Evolutionary conservation across 352 stramenopile species (phyloP), one percentile per base, ranked within the genome.

Genomic region (Phytophthora aleatoria): DNA sequence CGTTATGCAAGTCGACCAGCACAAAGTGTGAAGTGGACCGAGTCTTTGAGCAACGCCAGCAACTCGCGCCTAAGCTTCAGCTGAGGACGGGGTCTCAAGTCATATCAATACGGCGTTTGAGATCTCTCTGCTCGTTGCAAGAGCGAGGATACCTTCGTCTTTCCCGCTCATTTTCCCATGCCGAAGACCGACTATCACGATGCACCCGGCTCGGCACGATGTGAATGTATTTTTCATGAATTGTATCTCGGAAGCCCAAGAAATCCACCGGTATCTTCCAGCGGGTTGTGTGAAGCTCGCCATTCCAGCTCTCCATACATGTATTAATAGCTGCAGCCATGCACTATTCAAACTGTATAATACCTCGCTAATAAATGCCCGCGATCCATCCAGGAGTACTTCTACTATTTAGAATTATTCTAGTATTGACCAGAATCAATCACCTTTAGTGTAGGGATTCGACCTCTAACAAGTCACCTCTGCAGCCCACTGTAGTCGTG

Each of bases 241-340:
- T 53, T 30, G 10, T 10, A 24, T 44, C 27, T 5, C 44, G 43
- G n/a, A 49, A 52, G 50, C 27, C 56, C 62, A 70, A 50, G 56
- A 54, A 15, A 33, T 49, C 2, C 33, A 13, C 31, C 13, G 52
- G 49, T 26, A 72, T 64, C 45, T 69, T 62, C 60, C 64, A 64
- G 51, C 24, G 52, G 53, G 59, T 65, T 73, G 59, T 51, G 59
- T 73, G 59, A 20, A 53, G 6, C 36, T 54, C 50, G 43, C 20
- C 51, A 16, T 55, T 71, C 45, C 57, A 71, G 33, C 45, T 51
- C 38, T 24, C 38, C 38, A 43, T 24, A 43, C 12, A 58, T 68
- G 20, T 20, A 20, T 20, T 20, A 20, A 20, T 20, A 20, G 20
- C 20, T 20, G 20, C 20, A 20, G 20, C 20, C 20, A 20, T 20